These are phyloP conservation scores for Yamadazyma phyllophila DNA, from an alignment of 805 yeast genomes.

Conservation along the genomic window DNA sequence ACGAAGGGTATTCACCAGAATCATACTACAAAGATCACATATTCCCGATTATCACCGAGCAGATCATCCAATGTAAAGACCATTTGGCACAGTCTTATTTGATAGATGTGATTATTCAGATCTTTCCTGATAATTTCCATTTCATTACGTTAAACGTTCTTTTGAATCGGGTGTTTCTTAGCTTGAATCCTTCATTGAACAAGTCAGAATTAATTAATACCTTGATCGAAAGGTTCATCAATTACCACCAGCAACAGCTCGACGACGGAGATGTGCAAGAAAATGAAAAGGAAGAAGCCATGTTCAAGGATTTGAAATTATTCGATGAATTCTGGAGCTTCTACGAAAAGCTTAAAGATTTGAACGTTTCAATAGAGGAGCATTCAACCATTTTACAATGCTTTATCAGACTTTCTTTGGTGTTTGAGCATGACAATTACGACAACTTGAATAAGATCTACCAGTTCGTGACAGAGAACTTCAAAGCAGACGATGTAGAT, in stretches of 20 bases:
- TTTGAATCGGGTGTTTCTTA: constrained; percentile 57
- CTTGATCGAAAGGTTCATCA: constrained; percentile 68
- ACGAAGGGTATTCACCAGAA: constrained; percentile 24
- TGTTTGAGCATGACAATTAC: constrained; percentile 62
- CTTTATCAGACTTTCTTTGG: constrained; percentile 60
- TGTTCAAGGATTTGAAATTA: constrained; percentile 23
- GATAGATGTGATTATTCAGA: constrained; percentile 87
- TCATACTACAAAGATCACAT: constrained; percentile 47
- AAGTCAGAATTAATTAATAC: constrained; percentile 64
- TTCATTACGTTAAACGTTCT: constrained; percentile 66
- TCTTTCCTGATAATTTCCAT: constrained; percentile 92
- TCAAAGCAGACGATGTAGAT: constrained; percentile 19
- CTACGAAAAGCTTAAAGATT: constrained; percentile 51
- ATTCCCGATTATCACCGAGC: constrained; percentile 81
- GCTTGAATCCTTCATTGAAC: constrained; percentile 68
- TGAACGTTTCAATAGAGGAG: constrained; percentile 64
- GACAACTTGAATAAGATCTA: constrained; percentile 62
- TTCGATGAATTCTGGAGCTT: constrained; percentile 69
- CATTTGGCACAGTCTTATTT: constrained; percentile 89
- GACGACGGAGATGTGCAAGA: constrained; percentile 13
- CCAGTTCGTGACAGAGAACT: constrained; percentile 49
- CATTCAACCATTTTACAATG: constrained; percentile 62
- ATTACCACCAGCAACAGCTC: constrained; percentile 33
- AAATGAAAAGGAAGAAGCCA: constrained; percentile 7
- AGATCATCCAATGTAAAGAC: constrained; percentile 89